phyloP scores from a whole-genome alignment of 139 green algal genomes.

The Monoraphidium neglectum region DNA sequence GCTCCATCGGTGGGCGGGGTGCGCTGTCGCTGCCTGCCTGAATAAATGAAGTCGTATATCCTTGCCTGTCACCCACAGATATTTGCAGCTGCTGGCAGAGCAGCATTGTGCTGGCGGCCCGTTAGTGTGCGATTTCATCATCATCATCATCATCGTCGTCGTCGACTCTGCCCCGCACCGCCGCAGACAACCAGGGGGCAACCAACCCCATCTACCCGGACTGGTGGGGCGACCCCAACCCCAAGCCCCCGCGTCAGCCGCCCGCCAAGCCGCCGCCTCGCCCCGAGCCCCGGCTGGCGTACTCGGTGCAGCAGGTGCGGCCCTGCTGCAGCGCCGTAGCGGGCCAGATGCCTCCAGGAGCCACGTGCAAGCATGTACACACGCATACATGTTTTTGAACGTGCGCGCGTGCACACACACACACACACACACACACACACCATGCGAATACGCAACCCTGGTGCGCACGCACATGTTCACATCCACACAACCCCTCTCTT shows the following conservation, averaged over 20 bases:
- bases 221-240: slow-evolving; percentile 23
- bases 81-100: no score
- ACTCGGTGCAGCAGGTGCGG: neutral
- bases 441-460: neutral
- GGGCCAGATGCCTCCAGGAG: neutral
- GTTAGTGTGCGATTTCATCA: neutral
- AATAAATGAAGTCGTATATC: no score
- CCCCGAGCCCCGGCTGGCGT: neutral
- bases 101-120: no score
- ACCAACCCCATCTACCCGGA: slow-evolving; percentile 34
- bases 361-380: neutral
- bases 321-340: neutral
- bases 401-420: neutral
- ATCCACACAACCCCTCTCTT: neutral
- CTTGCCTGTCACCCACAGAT: no score
- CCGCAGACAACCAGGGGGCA: slow-evolving; percentile 30
- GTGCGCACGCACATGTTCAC: neutral
- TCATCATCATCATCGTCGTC: neutral
- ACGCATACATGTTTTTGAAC: neutral
- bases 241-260: neutral
- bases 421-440: neutral
- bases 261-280: neutral
- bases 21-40: no score
- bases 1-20: slow-evolving; percentile 1
- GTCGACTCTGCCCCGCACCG: neutral